Conservation (phyloP, 1,284 basidiomycete species). For the Moesziomyces parantarcticus region DNA sequence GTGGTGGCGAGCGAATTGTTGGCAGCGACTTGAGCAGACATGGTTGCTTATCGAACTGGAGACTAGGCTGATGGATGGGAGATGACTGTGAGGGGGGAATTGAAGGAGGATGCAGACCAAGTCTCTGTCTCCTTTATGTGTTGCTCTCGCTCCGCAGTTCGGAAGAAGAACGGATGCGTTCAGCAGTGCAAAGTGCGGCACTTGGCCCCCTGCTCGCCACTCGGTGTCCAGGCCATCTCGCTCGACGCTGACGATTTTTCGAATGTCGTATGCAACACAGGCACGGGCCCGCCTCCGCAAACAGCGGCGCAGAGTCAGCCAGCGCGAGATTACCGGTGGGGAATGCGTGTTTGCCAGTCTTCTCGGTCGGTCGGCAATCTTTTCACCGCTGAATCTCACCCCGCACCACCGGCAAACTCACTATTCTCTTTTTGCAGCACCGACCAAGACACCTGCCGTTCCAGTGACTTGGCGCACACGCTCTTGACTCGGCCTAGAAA, state of each 20-base stretch:
- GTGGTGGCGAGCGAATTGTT: slow-evolving; percentile 61
- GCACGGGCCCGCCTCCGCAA: slow-evolving; percentile 15
- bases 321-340: slow-evolving; percentile 31
- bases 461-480: too few species aligned
- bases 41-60: slow-evolving; percentile 5
- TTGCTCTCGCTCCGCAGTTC: too few species aligned
- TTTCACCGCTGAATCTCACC: slow-evolving; percentile 19
- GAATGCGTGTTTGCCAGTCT: neutral
- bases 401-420: slow-evolving; percentile 40
- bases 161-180: too few species aligned
- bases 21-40: slow-evolving; percentile 37
- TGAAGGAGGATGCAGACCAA: neutral
- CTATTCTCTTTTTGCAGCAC: neutral
- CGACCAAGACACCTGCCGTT: too few species aligned
- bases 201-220: neutral
- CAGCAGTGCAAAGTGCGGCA: too few species aligned
- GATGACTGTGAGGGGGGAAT: neutral
- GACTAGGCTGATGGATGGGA: neutral
- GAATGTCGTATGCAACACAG: slow-evolving; percentile 16
- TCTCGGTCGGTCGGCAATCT: slow-evolving; percentile 30
- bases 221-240: slow-evolving; percentile 1
- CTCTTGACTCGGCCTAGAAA: too few species aligned
- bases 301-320: neutral
- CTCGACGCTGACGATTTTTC: neutral
- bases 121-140: too few species aligned